Conservation (phyloP, 805 yeast species). For the Wickerhamiella domercqiae region DNA sequence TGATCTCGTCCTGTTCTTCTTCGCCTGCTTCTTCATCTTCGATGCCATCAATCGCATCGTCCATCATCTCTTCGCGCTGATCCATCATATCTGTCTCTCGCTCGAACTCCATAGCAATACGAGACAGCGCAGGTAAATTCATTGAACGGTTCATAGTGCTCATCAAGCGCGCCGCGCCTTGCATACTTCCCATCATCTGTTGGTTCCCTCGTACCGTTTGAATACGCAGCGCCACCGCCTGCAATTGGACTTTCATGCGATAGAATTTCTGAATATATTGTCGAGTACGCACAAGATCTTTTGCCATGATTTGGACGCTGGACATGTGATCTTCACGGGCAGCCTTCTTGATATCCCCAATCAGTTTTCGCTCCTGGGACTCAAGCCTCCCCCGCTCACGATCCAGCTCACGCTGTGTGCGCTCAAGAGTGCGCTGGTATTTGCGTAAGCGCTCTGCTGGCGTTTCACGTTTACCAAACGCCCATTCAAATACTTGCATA, state of each 20-base stretch:
- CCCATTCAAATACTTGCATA: slow-evolving; percentile 78
- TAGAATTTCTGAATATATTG: slow-evolving; percentile 74
- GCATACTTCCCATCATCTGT: slow-evolving; percentile 90
- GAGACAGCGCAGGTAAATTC: slow-evolving; percentile 79
- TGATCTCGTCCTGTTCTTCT: slow-evolving; percentile 73
- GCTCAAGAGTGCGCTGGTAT: slow-evolving; percentile 89
- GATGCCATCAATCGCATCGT: slow-evolving; percentile 91
- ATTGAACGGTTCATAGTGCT: slow-evolving; percentile 78
- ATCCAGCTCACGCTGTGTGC: slow-evolving; percentile 84
- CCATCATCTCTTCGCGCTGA: slow-evolving; percentile 97
- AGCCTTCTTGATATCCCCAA: slow-evolving; percentile 73
- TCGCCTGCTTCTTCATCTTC: slow-evolving; percentile 76
- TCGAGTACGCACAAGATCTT: slow-evolving; percentile 81
- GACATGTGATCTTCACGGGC: slow-evolving; percentile 82
- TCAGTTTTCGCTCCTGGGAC: slow-evolving; percentile 77
- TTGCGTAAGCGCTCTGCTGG: slow-evolving; percentile 90
- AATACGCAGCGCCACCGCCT: slow-evolving; percentile 81
- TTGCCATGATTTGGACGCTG: slow-evolving; percentile 89
- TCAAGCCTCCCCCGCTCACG: slow-evolving; percentile 78
- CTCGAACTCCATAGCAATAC: slow-evolving; percentile 91
- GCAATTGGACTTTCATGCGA: slow-evolving; percentile 85
- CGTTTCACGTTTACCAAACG: slow-evolving; percentile 81
- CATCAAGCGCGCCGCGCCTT: slow-evolving; percentile 75
- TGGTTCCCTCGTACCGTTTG: slow-evolving; percentile 87
- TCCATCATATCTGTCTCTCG: slow-evolving; percentile 93